Base-by-base conservation (phyloP, 139 green algal species). In the Protoeuglena noctilucae region DNA sequence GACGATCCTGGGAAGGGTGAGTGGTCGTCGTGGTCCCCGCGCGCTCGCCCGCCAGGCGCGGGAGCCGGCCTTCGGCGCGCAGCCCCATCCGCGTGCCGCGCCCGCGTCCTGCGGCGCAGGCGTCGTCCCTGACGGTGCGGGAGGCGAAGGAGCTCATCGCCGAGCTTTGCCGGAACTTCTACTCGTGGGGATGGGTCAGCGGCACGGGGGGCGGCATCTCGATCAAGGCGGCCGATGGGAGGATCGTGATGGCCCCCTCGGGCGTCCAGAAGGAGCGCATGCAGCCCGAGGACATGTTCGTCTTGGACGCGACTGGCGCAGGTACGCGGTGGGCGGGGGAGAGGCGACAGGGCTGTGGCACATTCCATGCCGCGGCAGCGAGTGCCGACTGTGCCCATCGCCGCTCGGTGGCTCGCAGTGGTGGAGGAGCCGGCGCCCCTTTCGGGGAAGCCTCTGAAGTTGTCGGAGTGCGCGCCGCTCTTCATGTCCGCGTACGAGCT, bases 231-330 rank as follows among this genome's bases (percentile, higher is more conserved):
- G 63, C 58, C 25, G 68, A 84, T 23, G 26, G 29, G 17, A 50
- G 48, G 25, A 89, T 94, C 28, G 80, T 90, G 2, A 93, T 94
- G 83, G 78, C 86, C 6, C 85, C 85, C 19, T 87, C 71, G 1
- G 72, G 84, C 25, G 84, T 93, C 30, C 88, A 95, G 60, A 96
- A 96, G 73, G 88, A 96, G 74, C 69, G 88, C 2, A 96, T 96
- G 88, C 24, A 74, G 49, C 58, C 82, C 0, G 69, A 76, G 9
- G 88, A 96, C 70, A 94, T 96, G 81, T 96, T 89, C 51, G 85
- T 96, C 22, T 66, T 96, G 54, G 74, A 93, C 53, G 28, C 21
- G 7, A 56, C 71, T 27, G 88, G 83, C 28, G 65, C n/a, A n/a
- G n/a, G n/a, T n/a, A n/a, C n/a, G n/a, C n/a, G n/a, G n/a, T n/a